Conservation (phyloP, 805 yeast genomes). For the Lipomyces starkeyi region DNA sequence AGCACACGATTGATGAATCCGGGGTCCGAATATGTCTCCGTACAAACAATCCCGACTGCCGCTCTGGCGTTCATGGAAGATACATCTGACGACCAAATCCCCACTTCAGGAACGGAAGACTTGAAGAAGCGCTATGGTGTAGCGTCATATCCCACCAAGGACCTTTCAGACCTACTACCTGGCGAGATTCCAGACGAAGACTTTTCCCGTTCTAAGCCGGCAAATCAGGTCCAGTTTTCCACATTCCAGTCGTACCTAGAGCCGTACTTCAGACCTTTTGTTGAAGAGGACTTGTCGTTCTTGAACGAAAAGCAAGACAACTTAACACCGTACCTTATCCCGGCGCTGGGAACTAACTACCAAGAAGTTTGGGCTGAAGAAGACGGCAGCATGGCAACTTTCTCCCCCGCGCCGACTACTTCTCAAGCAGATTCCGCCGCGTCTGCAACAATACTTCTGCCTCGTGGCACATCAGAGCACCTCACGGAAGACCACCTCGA, state of each 20-base stretch:
- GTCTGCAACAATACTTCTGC: constrained; percentile 42
- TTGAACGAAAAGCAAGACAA: constrained; percentile 57
- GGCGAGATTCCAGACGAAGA: constrained; percentile 89
- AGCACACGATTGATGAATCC: constrained; percentile 24
- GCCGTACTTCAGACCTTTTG: constrained; percentile 75
- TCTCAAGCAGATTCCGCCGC: background rate
- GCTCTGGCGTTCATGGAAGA: constrained; percentile 33
- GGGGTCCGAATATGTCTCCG: constrained; percentile 36
- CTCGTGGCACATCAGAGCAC: constrained; percentile 65
- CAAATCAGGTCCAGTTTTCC: constrained; percentile 89
- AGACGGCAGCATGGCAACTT: constrained; percentile 51
- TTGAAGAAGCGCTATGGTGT: constrained; percentile 81
- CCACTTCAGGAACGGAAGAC: constrained; percentile 74
- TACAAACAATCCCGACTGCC: constrained; percentile 33
- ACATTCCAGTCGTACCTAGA: constrained; percentile 88
- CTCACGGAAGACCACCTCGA: constrained; percentile 68
- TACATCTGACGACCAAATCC: constrained; percentile 44
- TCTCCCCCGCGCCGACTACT: constrained; percentile 54
- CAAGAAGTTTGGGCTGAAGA: constrained; percentile 87
- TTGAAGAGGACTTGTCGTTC: constrained; percentile 81
- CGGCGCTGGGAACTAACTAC: constrained; percentile 83
- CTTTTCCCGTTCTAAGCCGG: constrained; percentile 79
- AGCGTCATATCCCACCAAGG: constrained; percentile 83
- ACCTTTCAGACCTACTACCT: constrained; percentile 75
- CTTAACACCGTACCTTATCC: constrained; percentile 63